Evolutionary conservation across 805 yeast genomes (phyloP), one percentile per base, ranked within the genome.

Genomic region (Candida qinlingensis): DNA sequence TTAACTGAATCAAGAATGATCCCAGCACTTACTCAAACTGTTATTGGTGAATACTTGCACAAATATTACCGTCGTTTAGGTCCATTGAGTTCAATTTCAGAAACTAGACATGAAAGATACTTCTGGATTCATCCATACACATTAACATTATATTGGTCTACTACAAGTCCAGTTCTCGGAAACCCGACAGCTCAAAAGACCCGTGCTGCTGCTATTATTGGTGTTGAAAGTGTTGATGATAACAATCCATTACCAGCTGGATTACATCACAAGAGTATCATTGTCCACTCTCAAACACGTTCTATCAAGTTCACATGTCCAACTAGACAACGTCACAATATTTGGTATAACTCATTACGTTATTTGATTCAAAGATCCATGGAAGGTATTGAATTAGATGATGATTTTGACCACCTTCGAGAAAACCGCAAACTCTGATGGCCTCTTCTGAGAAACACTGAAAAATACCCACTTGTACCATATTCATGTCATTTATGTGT

Each of bases 111-210:
- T 62, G 94, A 86, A 61, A 77, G 97, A 55, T 92, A 80, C 69
- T 92, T 92, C 75, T 94, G 98, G 98, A 80, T 94, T 41, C 96
- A 92, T 67, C 98, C 99, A 4, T 91, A 91, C 66, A 85, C 94
- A 7, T 69, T 89, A 71, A 88, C 96, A 0, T 72, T 92, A 42
- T 90, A 88, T 66, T 92, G 99, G 99, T 83, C 92, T 4, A 75
- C 78, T 5, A 74, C 81, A 10, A 87, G 87, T 60, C 97, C 97
- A 1, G 85, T 84, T 0, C 63, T 85, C 42, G 76, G 80, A 4
- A 83, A 85, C 55, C 86, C 89, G 8, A 70, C 83, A 0, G 75
- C 76, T 3, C 80, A 77, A 33, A 81, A 77, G 58, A 85, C 95
- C 4, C 79, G 83, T 56, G 90, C 94, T 11, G 81, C 88, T 47